phyloP scores from a whole-genome alignment of 805 yeast species.

The Nakazawaea ernobii region DNA sequence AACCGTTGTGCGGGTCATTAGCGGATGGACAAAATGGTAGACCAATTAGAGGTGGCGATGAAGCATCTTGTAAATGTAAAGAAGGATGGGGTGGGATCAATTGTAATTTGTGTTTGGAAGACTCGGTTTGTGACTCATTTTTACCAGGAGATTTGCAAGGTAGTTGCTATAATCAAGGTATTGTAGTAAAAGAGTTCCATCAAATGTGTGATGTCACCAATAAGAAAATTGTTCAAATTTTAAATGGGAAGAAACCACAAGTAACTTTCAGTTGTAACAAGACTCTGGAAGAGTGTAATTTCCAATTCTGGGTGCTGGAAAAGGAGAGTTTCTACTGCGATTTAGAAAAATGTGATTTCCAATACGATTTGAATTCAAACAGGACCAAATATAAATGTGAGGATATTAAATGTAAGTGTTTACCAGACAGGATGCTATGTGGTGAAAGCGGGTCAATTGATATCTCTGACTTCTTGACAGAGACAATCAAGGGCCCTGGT shows the following conservation, averaged over 20 bases:
- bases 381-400: constrained; percentile 75
- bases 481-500: constrained; percentile 91
- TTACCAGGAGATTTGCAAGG: constrained; percentile 82
- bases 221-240: constrained; percentile 72
- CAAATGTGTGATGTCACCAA: constrained; percentile 96
- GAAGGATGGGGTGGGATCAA: constrained; percentile 94
- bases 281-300: constrained; percentile 62
- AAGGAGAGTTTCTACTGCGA: constrained; percentile 89
- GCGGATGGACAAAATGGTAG: constrained; percentile 55
- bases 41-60: constrained; percentile 52
- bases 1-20: constrained; percentile 82
- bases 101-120: constrained; percentile 77
- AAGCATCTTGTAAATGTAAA: constrained; percentile 58
- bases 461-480: constrained; percentile 85
- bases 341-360: constrained; percentile 63
- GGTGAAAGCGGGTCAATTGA: constrained; percentile 94
- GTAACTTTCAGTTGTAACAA: constrained; percentile 87
- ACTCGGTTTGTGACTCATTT: constrained; percentile 75
- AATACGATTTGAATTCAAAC: constrained; percentile 56
- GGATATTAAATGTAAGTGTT: constrained; percentile 76
- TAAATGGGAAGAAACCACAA: constrained; percentile 80
- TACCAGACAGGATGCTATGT: constrained; percentile 90
- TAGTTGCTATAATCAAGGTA: constrained; percentile 83
- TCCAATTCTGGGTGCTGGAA: constrained; percentile 95
- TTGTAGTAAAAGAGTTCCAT: constrained; percentile 70